Conservation (phyloP, 441 rosid genomes). For the Gossypium trilobum region DNA sequence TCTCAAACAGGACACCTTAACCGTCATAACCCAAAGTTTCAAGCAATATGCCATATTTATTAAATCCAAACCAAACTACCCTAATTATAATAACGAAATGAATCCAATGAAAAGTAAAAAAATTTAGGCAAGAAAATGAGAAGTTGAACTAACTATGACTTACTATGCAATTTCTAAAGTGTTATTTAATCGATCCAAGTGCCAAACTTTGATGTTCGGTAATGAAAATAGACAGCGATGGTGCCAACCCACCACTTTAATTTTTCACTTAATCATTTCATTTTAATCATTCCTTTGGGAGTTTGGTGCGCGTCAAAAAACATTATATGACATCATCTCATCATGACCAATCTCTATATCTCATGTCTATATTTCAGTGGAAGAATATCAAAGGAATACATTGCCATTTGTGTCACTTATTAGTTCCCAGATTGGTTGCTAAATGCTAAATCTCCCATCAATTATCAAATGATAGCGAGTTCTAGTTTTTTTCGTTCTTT, state of each 20-base stretch:
- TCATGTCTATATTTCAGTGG: background rate
- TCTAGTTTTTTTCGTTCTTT: background rate
- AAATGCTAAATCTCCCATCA: background rate
- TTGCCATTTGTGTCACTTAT: background rate
- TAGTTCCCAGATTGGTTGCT: background rate
- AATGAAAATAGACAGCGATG: background rate
- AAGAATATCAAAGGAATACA: background rate
- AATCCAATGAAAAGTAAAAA: background rate
- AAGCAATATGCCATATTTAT: background rate
- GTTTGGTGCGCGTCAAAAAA: background rate
- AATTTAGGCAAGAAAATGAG: background rate
- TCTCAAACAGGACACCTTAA: background rate
- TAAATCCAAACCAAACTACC: background rate
- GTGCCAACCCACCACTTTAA: background rate
- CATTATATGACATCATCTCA: background rate
- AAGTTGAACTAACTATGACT: constrained; percentile 10
- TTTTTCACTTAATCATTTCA: background rate
- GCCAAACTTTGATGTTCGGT: background rate
- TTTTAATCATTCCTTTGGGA: background rate
- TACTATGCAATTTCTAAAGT: background rate
- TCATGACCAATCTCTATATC: background rate
- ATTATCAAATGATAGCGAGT: background rate
- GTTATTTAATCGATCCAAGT: background rate
- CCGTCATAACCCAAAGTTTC: background rate
- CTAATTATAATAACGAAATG: background rate